Base-by-base conservation (phyloP, 306 rosid species). In the Cucurbita pepo region DNA sequence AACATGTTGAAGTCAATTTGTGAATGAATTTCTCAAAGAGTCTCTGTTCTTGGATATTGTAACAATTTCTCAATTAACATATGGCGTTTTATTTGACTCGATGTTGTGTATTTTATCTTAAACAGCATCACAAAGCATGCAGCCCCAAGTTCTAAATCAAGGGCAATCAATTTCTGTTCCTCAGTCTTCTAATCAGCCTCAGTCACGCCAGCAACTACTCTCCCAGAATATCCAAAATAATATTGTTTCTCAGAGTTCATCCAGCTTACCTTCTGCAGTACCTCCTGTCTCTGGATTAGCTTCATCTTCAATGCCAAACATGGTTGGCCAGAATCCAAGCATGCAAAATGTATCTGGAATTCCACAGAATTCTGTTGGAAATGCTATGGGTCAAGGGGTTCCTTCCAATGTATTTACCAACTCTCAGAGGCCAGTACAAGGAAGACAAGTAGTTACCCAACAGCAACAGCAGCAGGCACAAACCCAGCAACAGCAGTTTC, bases 371-470 rank as follows among this genome's bases (percentile, higher is more conserved):
- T 65, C 97, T 9, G 78, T 76, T 59, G 96, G 90, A 57, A 87
- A 79, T 76, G 55, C 86, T 56, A 84, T 86, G 81, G 90, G 88
- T 63, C 97, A 86, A 74, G 85, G 86, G 77, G 82, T 83, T 70
- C 83, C 87, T 75, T 79, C 87, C 56, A 86, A 83, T 80, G 82
- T 90, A 83, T 89, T 82, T 82, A 16, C 87, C 47, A 89, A 82
- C 76, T 76, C 96, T 70, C 96, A 85, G 80, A 86, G 95, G 80
- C 92, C 81, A 89, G 75, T 87, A 80, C 81, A 72, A 51, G 96
- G 91, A 81, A 85, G 95, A 83, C 98, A 89, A 82, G 96, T 86
- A 74, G 88, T 75, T 73, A 77, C 81, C 78, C 72, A 58, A 34
- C 81, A 89, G 45, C 91, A 83, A 71, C 95, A 85, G 75, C 93